phyloP scores from a whole-genome alignment of 2,329 filamentous ascomycete genomes.

The Colletotrichum endophyticum region DNA sequence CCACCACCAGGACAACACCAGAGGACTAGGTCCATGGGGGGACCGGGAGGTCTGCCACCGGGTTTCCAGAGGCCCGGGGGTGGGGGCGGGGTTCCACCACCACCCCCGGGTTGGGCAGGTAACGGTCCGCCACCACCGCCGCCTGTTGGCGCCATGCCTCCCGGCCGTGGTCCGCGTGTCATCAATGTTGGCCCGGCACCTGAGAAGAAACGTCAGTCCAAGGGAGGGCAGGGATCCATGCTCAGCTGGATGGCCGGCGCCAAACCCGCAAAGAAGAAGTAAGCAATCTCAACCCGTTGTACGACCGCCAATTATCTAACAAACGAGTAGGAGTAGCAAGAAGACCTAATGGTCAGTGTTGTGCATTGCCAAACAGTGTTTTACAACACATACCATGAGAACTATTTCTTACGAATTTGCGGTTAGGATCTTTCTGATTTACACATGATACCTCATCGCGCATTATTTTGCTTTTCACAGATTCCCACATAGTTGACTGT shows the following conservation, averaged over 20 bases:
- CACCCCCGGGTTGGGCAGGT: background rate
- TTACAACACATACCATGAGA: background rate
- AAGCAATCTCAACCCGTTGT: slow-evolving; percentile 6
- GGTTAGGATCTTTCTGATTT: slow-evolving; percentile 17
- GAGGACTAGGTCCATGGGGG: background rate
- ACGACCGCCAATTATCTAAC: background rate
- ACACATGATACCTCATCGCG: slow-evolving; percentile 30
- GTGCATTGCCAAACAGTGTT: background rate
- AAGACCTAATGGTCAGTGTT: slow-evolving; percentile 25
- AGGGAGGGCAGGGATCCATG: slow-evolving; percentile 26
- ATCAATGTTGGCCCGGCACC: slow-evolving; percentile 26
- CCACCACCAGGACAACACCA: background rate
- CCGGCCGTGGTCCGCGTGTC: background rate
- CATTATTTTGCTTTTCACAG: slow-evolving; percentile 12
- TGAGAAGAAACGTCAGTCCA: slow-evolving; percentile 31
- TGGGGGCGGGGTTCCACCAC: slow-evolving; percentile 3
- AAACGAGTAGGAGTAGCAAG: background rate
- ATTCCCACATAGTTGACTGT: background rate
- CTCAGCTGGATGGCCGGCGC: slow-evolving; percentile 36
- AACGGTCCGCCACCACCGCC: background rate
- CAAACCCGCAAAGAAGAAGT: slow-evolving; percentile 36
- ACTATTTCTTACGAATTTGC: background rate
- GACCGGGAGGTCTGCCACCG: background rate
- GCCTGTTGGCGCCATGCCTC: background rate
- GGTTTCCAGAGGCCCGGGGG: background rate